Evolutionary conservation across 192 early-diverging fungal species (phyloP), one percentile per base, ranked within the genome.

Genomic region (Coemansia sp.): DNA sequence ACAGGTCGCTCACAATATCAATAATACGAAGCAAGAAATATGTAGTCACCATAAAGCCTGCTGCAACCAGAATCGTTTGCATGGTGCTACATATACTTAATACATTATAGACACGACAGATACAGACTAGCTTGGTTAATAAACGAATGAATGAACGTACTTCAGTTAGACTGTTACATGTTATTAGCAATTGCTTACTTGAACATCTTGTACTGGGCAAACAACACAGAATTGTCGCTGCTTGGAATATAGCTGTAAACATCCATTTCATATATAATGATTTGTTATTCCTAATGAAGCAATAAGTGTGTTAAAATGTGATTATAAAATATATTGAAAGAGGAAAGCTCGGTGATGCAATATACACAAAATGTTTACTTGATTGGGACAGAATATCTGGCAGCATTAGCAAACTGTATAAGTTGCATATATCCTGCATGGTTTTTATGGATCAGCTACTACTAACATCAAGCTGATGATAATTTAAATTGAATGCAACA

Each of bases 1-100:
- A 79, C 17, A 79, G 56, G 56, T 79, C 76, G 50, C 70, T 56
- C 13, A 65, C 34, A 13, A 66, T 61, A 33, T 79, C 76, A 27
- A 73, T 70, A 25, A 73, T 28, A 0, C 76, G 66, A 1, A 79
- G 47, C 20, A 48, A 10, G 62, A 79, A 79, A 40, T 73, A 79
- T 11, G 55, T 36, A 0, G 67, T 70, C 3, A 62, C 76, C 27
- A 63, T 62, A 8, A 55, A 30, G 0, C 76, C 76, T 13, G 62
- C 42, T 13, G 72, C 37, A 2, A 61, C 70, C 53, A 69, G 66
- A 2, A 54, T 59, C 50, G 73, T 67, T 28, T 79, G 76, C 69
- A 79, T 65, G n/a, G 70, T 63, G n/a, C 70, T 79, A 79, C 66
- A 71, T 41, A 50, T 25, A 27, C 0, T 13, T 11, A 48, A 23